phyloP scores from a whole-genome alignment of 2,329 filamentous ascomycete genomes.

The Diaporthe sp. region DNA sequence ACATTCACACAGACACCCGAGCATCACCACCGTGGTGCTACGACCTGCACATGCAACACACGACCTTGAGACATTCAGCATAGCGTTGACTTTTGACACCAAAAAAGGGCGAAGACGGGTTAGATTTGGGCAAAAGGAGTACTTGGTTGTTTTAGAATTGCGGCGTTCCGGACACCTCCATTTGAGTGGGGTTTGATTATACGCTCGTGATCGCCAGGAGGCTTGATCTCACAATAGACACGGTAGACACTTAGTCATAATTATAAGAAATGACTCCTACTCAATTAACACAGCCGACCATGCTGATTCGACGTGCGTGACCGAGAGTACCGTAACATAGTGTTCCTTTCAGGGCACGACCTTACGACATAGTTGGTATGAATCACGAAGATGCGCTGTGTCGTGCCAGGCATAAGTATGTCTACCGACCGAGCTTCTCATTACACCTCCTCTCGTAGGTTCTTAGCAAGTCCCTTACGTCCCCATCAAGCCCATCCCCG shows the following conservation, averaged over 20 bases:
- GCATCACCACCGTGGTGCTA: slow-evolving; percentile 24
- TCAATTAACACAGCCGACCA: background rate
- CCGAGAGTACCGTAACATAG: too few relatives aligned
- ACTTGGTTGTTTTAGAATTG: slow-evolving; percentile 24
- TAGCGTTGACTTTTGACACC: slow-evolving; percentile 39
- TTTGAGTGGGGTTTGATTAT: slow-evolving; percentile 26
- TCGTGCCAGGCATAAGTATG: too few relatives aligned
- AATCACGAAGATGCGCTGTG: background rate
- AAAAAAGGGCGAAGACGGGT: slow-evolving; percentile 22
- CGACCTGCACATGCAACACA: slow-evolving; percentile 35
- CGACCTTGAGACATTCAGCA: slow-evolving; percentile 37
- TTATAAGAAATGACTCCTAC: slow-evolving; percentile 2
- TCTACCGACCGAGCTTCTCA: slow-evolving; percentile 45
- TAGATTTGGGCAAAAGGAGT: slow-evolving; percentile 19
- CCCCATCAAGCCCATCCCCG: slow-evolving; percentile 56
- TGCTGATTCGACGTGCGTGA: background rate
- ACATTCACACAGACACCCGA: background rate
- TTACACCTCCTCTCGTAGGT: slow-evolving; percentile 60
- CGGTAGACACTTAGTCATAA: slow-evolving; percentile 33
- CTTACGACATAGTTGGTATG: background rate
- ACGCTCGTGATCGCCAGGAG: slow-evolving; percentile 32
- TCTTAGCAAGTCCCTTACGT: slow-evolving; percentile 56
- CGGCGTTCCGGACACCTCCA: slow-evolving; percentile 31
- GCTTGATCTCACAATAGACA: slow-evolving; percentile 37
- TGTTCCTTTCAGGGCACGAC: background rate